Evolutionary conservation across 1,139 yeast genomes (phyloP).

Genomic region (Pichia sp.): DNA sequence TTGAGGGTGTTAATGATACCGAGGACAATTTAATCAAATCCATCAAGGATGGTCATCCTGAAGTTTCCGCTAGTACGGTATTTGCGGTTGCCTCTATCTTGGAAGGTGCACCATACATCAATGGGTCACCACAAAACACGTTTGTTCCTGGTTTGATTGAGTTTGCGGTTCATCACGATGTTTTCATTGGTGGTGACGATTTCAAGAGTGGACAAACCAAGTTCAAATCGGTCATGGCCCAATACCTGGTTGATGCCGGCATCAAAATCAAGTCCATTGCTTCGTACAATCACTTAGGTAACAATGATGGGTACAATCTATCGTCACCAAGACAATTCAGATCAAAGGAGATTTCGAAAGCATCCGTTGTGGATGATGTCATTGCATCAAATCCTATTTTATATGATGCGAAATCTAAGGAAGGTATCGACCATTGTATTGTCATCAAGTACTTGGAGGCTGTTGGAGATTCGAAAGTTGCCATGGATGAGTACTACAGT

Average conservation of each 20-base stretch:
- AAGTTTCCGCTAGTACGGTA: slow-evolving; percentile 84
- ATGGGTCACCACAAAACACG: slow-evolving; percentile 97
- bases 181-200: slow-evolving; percentile 95
- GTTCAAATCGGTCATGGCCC: slow-evolving; percentile 90
- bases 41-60: slow-evolving; percentile 72
- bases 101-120: slow-evolving; percentile 83
- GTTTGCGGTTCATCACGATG: slow-evolving; percentile 69
- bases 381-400: slow-evolving; percentile 82
- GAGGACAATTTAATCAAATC: slow-evolving; percentile 71
- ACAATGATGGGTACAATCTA: slow-evolving; percentile 91
- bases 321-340: slow-evolving; percentile 90
- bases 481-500: slow-evolving; percentile 97
- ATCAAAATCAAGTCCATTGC: slow-evolving; percentile 92
- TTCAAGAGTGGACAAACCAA: slow-evolving; percentile 97
- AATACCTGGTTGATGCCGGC: slow-evolving; percentile 95
- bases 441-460: slow-evolving; percentile 93
- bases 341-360: slow-evolving; percentile 91
- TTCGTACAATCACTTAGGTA: slow-evolving; percentile 93
- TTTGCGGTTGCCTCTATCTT: slow-evolving; percentile 91
- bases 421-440: slow-evolving; percentile 85
- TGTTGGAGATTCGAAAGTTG: slow-evolving; percentile 94
- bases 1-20: slow-evolving; percentile 80
- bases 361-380: slow-evolving; percentile 91
- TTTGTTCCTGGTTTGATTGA: slow-evolving; percentile 93
- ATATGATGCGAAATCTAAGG: slow-evolving; percentile 75